Conservation (phyloP, 306 rosid genomes). For the Pyrus bretschneideri region DNA sequence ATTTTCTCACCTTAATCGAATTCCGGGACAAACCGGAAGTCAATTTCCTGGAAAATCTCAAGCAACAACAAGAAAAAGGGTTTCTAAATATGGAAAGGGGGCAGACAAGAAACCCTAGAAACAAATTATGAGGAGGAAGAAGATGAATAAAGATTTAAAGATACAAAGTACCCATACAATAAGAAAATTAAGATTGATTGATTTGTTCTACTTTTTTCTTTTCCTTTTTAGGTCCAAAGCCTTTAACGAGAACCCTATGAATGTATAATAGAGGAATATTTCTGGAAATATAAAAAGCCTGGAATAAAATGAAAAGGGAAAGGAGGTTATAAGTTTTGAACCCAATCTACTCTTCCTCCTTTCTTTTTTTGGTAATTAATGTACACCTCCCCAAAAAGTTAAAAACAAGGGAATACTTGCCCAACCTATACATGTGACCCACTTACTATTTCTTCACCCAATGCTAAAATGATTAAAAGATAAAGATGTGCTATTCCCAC, state of each 20-base stretch:
- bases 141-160: background rate
- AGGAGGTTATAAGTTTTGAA: conserved; percentile 28
- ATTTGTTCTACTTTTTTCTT: conserved; percentile 1
- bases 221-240: background rate
- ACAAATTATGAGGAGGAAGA: conserved; percentile 8
- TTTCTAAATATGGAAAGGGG: conserved; percentile 28
- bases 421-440: conserved; percentile 22
- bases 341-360: conserved; percentile 36
- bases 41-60: background rate
- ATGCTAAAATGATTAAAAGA: background rate
- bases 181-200: background rate
- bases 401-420: conserved; percentile 38
- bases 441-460: background rate
- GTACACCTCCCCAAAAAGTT: conserved; percentile 41
- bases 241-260: too few relatives aligned
- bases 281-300: background rate
- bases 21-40: background rate
- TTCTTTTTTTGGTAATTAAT: conserved; percentile 52
- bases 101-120: conserved; percentile 12
- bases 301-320: conserved; percentile 4
- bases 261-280: too few relatives aligned
- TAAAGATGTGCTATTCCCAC: too few relatives aligned
- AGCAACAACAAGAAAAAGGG: background rate
- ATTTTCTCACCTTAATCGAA: conserved; percentile 15
- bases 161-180: background rate